These are phyloP conservation scores for Parachaetomium inaequale DNA, from an alignment of 495 filamentous ascomycete species.

Conservation along the genomic window DNA sequence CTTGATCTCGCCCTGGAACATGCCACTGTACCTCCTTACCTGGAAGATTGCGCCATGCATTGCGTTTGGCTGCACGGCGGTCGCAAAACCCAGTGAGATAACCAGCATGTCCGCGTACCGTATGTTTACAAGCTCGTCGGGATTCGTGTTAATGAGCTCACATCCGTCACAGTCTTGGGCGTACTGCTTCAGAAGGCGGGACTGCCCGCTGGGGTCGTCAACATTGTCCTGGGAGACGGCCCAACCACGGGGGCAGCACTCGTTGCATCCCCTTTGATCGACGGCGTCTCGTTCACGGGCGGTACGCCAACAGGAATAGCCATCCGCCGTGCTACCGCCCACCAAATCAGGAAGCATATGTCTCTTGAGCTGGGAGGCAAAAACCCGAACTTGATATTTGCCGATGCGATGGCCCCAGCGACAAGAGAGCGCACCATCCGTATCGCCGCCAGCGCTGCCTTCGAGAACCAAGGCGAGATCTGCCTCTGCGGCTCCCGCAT, in stretches of 20 bases:
- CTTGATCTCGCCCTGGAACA: constrained; percentile 33
- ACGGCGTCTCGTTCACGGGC: constrained; percentile 55
- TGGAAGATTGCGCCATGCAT: constrained; percentile 33
- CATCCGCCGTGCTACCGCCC: constrained; percentile 34
- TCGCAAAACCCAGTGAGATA: constrained; percentile 30
- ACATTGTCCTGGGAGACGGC: constrained; percentile 51
- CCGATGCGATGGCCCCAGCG: constrained; percentile 52
- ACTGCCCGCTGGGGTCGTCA: constrained; percentile 51
- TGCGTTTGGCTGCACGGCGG: constrained; percentile 31
- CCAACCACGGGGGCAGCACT: constrained; percentile 47
- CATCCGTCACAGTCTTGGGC: constrained; percentile 31
- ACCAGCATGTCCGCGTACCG: constrained; percentile 48
- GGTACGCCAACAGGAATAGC: constrained; percentile 41
- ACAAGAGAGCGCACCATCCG: constrained; percentile 62
- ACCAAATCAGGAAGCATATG: constrained; percentile 60
- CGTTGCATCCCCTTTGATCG: constrained; percentile 44
- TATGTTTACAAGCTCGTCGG: constrained; percentile 26
- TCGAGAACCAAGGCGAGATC: constrained; percentile 65
- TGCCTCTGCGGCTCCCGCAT: constrained; percentile 80
- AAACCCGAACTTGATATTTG: constrained; percentile 63
- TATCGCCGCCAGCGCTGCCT: constrained; percentile 70
- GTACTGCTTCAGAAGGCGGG: constrained; percentile 42
- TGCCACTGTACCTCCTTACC: constrained; percentile 31
- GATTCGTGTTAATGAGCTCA: constrained; percentile 3
- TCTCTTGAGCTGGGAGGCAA: constrained; percentile 79